Evolutionary conservation across 768 basidiomycete genomes (phyloP), one percentile per base, ranked within the genome.

Genomic region (Chiua virens): DNA sequence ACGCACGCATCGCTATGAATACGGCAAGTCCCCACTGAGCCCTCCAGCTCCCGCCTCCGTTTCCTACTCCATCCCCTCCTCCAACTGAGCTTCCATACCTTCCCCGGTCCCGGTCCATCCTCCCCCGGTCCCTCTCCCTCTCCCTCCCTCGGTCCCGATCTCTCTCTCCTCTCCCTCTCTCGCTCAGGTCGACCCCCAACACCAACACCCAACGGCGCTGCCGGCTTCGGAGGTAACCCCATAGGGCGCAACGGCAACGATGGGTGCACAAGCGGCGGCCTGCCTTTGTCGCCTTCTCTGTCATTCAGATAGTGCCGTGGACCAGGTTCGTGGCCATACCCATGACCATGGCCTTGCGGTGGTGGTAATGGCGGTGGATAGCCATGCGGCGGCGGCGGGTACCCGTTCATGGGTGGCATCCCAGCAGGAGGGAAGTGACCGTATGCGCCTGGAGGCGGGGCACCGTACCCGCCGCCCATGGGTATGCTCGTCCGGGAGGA

Each of bases 1-100:
- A 28, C 40, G 41, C 41, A 46, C 52, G 45, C 21, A 52, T 40
- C 34, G 21, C 41, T 60, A 70, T 44, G 68, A 69, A 25, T 69
- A 70, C 7, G 68, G 66, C n/a, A 67, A 50, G 14, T 57, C 66
- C 8, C 57, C 65, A 21, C 50, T 56, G 35, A 57, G 50, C 20
- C 61, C 52, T 17, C 54, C 56, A 21, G n/a, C 44, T 42, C 2
- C 46, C 45, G 9, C 45, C 42, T 8, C 42, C 57, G 14, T 38
- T 50, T 20, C 42, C 50, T 32, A 51, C 60, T 7, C 25, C 47
- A 15, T 47, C 37, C 14, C 48, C 54, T 5, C 45, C 50, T n/a
- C 45, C 58, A 10, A 43, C 17, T 34, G 53, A 17, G 13, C 52
- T 56, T 27, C 51, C 60, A 50, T 55, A 43, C 34, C 57, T 52